These are phyloP conservation scores for Canavalia gladiata DNA, from an alignment of 306 rosid species.

Conservation along the genomic window DNA sequence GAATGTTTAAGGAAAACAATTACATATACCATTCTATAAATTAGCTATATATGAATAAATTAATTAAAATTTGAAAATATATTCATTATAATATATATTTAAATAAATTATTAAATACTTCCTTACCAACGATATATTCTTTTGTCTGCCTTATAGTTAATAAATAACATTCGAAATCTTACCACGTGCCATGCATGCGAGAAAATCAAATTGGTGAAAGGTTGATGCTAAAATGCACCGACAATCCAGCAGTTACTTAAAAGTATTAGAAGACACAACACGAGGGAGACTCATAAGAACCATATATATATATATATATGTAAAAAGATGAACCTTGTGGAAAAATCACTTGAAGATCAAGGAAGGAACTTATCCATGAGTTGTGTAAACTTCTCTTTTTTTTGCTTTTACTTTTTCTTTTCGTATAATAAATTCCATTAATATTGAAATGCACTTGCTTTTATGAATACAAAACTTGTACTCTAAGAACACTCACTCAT, in stretches of 20 bases:
- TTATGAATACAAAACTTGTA: constrained; percentile 47
- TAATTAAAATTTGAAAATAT: no score
- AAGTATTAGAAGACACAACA: constrained; percentile 11
- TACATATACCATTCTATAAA: no score
- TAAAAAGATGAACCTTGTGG: constrained; percentile 34
- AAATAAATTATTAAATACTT: no score
- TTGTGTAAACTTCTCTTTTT: not conserved
- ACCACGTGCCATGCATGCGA: not conserved
- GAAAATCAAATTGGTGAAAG: not conserved
- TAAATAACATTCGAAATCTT: no score
- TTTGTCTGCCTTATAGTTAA: no score
- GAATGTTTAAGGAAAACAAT: no score
- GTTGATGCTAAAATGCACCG: not conserved
- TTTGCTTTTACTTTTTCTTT: constrained; percentile 6
- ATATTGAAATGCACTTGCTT: constrained; percentile 21
- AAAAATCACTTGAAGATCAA: constrained; percentile 58
- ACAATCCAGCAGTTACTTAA: not conserved
- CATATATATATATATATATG: not conserved
- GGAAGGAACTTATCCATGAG: constrained; percentile 49
- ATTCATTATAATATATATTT: no score
- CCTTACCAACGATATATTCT: no score
- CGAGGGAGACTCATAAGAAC: not conserved
- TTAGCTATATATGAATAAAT: no score
- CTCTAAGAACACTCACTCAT: constrained; percentile 44
- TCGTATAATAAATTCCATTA: constrained; percentile 16